These are phyloP conservation scores for Acacia pycnantha DNA, from an alignment of 331 rosid species.

Conservation along the genomic window DNA sequence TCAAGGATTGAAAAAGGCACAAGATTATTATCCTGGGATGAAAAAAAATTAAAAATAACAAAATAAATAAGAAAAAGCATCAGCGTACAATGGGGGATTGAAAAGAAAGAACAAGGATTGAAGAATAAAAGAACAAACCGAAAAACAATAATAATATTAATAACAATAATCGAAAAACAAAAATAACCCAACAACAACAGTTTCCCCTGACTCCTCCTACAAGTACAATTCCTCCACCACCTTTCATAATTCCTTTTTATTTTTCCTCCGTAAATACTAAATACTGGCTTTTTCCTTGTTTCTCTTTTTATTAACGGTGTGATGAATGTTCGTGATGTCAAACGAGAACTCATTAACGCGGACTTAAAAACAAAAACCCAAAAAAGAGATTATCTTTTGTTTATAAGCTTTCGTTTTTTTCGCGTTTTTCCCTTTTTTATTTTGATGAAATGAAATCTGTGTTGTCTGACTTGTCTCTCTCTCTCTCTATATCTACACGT, in stretches of 20 bases:
- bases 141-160: slow-evolving; percentile 25
- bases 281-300: slow-evolving; percentile 29
- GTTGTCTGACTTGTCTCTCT: slow-evolving; percentile 13
- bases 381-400: slow-evolving; percentile 11
- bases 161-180: slow-evolving; percentile 46
- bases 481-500: slow-evolving; percentile 13
- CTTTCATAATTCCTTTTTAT: slow-evolving; percentile 56
- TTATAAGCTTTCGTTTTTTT: background rate
- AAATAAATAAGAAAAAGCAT: slow-evolving; percentile 27
- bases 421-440: background rate
- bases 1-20: slow-evolving; percentile 65
- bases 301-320: slow-evolving; percentile 42
- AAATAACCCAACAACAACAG: slow-evolving; percentile 53
- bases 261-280: slow-evolving; percentile 29
- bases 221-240: slow-evolving; percentile 59
- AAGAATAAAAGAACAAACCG: slow-evolving; percentile 47
- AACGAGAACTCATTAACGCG: slow-evolving; percentile 30
- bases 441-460: slow-evolving; percentile 18
- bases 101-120: slow-evolving; percentile 52
- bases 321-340: slow-evolving; percentile 44
- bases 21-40: slow-evolving; percentile 51
- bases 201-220: slow-evolving; percentile 42
- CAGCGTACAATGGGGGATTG: slow-evolving; percentile 33
- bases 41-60: slow-evolving; percentile 36
- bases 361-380: slow-evolving; percentile 38